Conservation (phyloP, 1,284 basidiomycete genomes). For the Cystobasidium pallidum region DNA sequence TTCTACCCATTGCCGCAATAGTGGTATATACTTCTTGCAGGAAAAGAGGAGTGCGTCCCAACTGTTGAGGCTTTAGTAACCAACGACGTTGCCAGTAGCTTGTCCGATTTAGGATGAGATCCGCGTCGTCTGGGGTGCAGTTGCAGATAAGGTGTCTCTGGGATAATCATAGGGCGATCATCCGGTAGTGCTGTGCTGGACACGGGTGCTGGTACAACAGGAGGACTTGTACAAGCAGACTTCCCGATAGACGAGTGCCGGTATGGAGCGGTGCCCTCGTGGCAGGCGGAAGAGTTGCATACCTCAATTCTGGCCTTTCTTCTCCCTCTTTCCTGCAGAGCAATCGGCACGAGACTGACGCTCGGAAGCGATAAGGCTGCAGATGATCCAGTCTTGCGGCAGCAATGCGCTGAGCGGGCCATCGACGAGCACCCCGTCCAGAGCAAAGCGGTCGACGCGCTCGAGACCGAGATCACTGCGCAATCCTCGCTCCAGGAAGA, state of each 20-base stretch:
- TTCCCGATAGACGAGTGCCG: no score
- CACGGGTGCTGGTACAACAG: no score
- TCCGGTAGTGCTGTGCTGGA: no score
- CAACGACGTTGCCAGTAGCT: no score
- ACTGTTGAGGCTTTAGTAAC: slow-evolving; percentile 1
- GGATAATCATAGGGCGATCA: no score
- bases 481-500: slow-evolving; percentile 9
- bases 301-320: neutral
- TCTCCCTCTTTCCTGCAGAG: neutral
- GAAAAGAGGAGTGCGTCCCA: slow-evolving; percentile 17
- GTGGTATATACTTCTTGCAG: slow-evolving; percentile 10
- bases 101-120: no score
- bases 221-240: no score
- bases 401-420: neutral
- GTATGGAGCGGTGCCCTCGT: no score
- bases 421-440: slow-evolving; percentile 2
- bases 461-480: neutral
- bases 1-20: slow-evolving; percentile 24
- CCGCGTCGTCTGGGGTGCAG: no score
- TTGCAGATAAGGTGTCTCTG: no score
- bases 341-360: neutral
- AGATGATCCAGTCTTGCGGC: neutral
- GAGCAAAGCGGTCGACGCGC: neutral
- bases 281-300: no score
- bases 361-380: neutral